A percentile compares a stretch with the other conserved stretches of the same genome.
Conservation (phyloP, 768 basidiomycete species). For the Trametes punicea region DNA sequence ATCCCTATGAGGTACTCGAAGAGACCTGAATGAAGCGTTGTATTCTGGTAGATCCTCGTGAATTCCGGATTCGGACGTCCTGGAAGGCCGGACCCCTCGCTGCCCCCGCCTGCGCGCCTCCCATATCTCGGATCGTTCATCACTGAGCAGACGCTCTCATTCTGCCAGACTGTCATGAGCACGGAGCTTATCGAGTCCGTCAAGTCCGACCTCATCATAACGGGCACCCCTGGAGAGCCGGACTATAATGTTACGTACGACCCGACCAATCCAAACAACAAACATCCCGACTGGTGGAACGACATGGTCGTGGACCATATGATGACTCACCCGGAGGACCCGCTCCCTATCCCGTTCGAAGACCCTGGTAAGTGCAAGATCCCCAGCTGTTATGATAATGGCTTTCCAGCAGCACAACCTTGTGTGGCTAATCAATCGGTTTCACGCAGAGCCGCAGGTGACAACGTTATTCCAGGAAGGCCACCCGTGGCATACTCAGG, state of each 20-base stretch:
- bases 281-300: conserved; percentile 19
- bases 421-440: too few relatives aligned
- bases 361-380: neutral
- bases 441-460: conserved; percentile 31
- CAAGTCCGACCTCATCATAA: neutral
- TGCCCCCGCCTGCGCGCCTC: neutral
- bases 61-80: conserved; percentile 14
- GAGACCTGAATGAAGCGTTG: neutral
- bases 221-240: neutral
- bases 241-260: neutral
- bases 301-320: conserved; percentile 21
- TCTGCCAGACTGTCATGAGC: conserved; percentile 24
- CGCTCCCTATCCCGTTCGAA: conserved; percentile 26
- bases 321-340: conserved; percentile 21
- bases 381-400: too few relatives aligned
- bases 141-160: conserved; percentile 27
- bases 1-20: neutral
- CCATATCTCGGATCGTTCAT: conserved; percentile 18
- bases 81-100: neutral
- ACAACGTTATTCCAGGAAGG: conserved; percentile 21
- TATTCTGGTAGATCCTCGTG: conserved; percentile 12
- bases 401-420: too few relatives aligned
- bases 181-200: conserved; percentile 11
- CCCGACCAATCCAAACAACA: conserved; percentile 1
- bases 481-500: conserved; percentile 32